Evolutionary conservation across 2,329 filamentous ascomycete genomes (phyloP), one percentile per base, ranked within the genome.

Genomic region (Scedosporium aurantiacum): DNA sequence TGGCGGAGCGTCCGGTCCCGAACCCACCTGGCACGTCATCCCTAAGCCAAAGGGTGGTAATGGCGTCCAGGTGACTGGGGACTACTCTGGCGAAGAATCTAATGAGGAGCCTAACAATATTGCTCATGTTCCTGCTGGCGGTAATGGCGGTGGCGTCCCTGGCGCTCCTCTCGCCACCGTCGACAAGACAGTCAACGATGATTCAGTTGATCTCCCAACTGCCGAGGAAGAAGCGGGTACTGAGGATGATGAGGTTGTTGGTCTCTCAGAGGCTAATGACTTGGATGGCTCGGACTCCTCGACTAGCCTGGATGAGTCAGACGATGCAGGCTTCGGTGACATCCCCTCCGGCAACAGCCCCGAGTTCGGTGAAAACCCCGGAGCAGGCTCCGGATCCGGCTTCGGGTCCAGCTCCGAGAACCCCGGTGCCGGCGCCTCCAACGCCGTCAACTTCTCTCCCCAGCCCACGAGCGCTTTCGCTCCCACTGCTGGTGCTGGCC

Each of bases 381-480:
- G 18, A 16, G 43, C 43, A 16, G 43, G 18, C 43, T 45, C 43
- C 43, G 43, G 43, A 16, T 45, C 43, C 18, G 43, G 18, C 6
- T 16, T 45, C 1, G 43, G 18, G 6, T 16, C 16, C 43, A 14
- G 7, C 14, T 45, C 23, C 25, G 57, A 60, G 52, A 63, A 61
- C 58, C 61, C 61, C 70, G 43, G 52, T 18, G 18, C 61, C n/a
- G 47, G 28, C n/a, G 23, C 57, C 23, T 32, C 60, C 18, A 27
- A 28, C 16, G 37, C 16, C 21, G 55, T 62, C 37, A 27, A 40
- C 59, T 12, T 14, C 59, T 27, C 45, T 56, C 23, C 54, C 18
- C 43, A 56, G 27, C 37, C 55, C 21, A 62, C 61, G 16, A 58
- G 55, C 28, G 57, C 37, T 21, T 32, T 59, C 61, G 55, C 61